Base-by-base conservation (phyloP, 2,329 filamentous ascomycete species). In the Neofusicoccum umdonicola region DNA sequence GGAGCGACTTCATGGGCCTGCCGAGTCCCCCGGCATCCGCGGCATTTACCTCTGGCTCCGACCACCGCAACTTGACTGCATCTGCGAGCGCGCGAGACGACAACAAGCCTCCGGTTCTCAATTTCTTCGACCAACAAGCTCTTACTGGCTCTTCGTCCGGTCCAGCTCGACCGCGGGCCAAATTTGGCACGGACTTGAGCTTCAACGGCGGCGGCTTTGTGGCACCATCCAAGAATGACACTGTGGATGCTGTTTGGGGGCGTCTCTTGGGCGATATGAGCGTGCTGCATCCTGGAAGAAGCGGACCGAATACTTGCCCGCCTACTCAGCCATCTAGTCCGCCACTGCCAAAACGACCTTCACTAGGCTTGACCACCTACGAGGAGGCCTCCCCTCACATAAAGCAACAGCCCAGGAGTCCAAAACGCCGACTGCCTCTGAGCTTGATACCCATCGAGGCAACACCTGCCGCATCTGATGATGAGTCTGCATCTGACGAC, bases 171-270 rank as follows among this genome's bases (percentile, higher is more conserved):
- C 39, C n/a, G 12, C 58, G 41, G 9, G 17, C 42, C 19, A 60
- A 39, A 15, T 65, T 65, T 27, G 64, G 64, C 5, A 56, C 64
- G n/a, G 64, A 65, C 45, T 54, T 19, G 37, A 57, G 34, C 8
- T 65, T 65, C 57, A 35, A 47, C 6, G 45, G 54, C 35, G 52
- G 13, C 4, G 63, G 54, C 19, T 64, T 51, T n/a, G 41, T 42
- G 13, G 27, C 73, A 0, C 70, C 70, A 5, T 65, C 67, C 2
- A 58, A 52, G 27, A 64, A 69, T 22, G 69, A 72, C 22, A 70
- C 67, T 15, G 69, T 73, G 52, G 69, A 71, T 1, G 67, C 67
- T n/a, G 69, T 72, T 2, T 69, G 68, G 7, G 68, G 66, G 27
- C 71, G 71, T 6, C 67, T 76, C 54, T 67, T 74, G 45, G 39